Base-by-base conservation (phyloP, 164 flowering plant genomes). In the Magnolia sinica region DNA sequence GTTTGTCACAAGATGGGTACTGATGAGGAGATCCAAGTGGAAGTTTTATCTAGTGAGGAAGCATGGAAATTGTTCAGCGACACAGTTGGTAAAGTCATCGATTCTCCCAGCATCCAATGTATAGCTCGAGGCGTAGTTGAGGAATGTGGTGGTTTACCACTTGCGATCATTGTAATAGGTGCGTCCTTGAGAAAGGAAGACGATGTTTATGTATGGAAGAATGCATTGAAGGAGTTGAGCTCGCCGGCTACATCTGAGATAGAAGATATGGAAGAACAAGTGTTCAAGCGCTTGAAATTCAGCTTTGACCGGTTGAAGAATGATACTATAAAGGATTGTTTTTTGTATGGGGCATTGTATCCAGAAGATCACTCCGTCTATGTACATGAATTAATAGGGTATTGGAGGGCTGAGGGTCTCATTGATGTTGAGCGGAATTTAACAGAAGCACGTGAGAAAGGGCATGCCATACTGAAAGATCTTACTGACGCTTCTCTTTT, bases 41-140 rank as follows among this genome's bases (percentile, higher is more conserved):
- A 78, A 8, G 45, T 20, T 19, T 29, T 82, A 9, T 75, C 73
- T 7, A 19, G 51, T 19, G 24, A 45, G 18, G 86, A 80, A 27
- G 81, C 84, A 8, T 76, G 86, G 82, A 52, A 72, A 8, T 50
- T 84, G 64, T 82, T 84, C 65, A 55, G 20, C 1, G 77, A 76
- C 18, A 74, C 50, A 22, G 74, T 78, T 20, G 81, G 77, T 20
- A 29, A 59, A 11, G 37, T 20, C 14, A 22, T 70, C 0, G 19
- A 76, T 2, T 63, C 19, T 27, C 76, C 79, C 0, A 10, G 10
- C 1, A 68, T 84, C 0, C 19, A 10, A 58, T 68, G 64, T 1
- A 3, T 76, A 7, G 81, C 76, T 0, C 18, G 20, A 11, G 13
- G 4, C 0, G 73, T 78, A 0, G 76, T 68, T 3, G 24, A 23